Conservation (phyloP, 2,329 filamentous ascomycete species). For the Neophaeococcomyces mojaviensis region DNA sequence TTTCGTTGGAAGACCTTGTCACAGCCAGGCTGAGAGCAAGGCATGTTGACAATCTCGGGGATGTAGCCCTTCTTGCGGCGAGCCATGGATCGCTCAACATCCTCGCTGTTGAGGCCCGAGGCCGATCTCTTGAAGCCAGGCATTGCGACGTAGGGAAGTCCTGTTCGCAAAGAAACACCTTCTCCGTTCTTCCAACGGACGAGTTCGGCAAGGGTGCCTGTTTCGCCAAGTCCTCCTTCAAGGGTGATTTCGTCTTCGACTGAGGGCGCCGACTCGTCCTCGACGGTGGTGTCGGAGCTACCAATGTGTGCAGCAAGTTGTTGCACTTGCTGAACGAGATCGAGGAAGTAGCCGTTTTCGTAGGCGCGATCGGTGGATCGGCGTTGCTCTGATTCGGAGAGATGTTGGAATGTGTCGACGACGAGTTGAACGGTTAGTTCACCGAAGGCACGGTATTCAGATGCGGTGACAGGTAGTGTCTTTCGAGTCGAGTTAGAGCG, state of each 20-base stretch:
- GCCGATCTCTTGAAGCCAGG: conserved; percentile 46
- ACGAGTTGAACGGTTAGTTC: conserved; percentile 83
- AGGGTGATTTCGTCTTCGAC: conserved; percentile 67
- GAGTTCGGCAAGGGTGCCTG: conserved; percentile 75
- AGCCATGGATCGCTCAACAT: conserved; percentile 88
- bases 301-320: conserved; percentile 81
- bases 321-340: conserved; percentile 87
- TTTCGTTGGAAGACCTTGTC: conserved; percentile 90
- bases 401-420: conserved; percentile 77
- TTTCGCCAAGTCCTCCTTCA: conserved; percentile 71
- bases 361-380: conserved; percentile 81
- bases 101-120: conserved; percentile 62
- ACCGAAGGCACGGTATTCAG: conserved; percentile 80
- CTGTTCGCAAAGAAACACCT: conserved; percentile 68
- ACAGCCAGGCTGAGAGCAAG: conserved; percentile 67
- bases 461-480: conserved; percentile 62
- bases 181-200: conserved; percentile 76
- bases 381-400: conserved; percentile 79
- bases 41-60: conserved; percentile 74
- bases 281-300: conserved; percentile 55
- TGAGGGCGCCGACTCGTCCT: conserved; percentile 39
- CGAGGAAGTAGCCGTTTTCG: conserved; percentile 93
- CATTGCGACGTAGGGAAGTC: conserved; percentile 51
- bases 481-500: conserved; percentile 63
- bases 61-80: conserved; percentile 88